phyloP scores from a whole-genome alignment of 2,329 filamentous ascomycete species.

The Hirsutella minnesotensis region DNA sequence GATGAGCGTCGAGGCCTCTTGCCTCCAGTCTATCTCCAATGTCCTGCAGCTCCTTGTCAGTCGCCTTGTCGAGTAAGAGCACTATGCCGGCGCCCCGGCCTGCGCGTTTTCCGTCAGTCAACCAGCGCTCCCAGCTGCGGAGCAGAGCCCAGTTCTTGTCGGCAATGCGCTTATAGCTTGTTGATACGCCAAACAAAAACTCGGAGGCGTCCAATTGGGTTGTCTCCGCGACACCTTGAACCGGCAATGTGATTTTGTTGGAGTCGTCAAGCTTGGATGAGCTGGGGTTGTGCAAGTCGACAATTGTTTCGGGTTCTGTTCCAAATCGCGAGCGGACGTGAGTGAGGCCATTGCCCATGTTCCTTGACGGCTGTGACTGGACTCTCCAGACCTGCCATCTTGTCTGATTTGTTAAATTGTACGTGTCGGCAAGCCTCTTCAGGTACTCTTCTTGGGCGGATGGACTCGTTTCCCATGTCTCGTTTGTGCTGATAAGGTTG shows the following conservation, averaged over 20 bases:
- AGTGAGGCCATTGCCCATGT: constrained; percentile 15
- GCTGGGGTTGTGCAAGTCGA: constrained; percentile 14
- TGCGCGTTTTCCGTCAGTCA: constrained; percentile 26
- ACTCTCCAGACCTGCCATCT: constrained; percentile 23
- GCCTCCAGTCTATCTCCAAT: constrained; percentile 18
- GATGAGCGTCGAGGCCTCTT: constrained; percentile 26
- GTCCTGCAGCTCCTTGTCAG: constrained; percentile 17
- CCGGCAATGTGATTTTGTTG: constrained; percentile 20
- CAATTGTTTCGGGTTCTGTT: constrained; percentile 14
- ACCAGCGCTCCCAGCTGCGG: constrained; percentile 32
- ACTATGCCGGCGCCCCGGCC: constrained; percentile 32
- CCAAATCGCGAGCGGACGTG: constrained; percentile 19
- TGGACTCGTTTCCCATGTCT: not conserved
- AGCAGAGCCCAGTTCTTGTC: constrained; percentile 26
- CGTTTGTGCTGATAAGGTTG: constrained; percentile 5
- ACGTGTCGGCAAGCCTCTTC: constrained; percentile 13
- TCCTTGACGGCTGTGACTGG: constrained; percentile 15
- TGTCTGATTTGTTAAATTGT: constrained; percentile 18
- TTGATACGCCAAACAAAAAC: constrained; percentile 31
- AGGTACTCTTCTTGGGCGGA: constrained; percentile 21
- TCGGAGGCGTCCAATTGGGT: constrained; percentile 25
- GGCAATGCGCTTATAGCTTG: constrained; percentile 27
- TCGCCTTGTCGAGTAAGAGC: constrained; percentile 27
- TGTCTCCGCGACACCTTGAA: constrained; percentile 16
- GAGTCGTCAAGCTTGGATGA: constrained; percentile 14